These are phyloP conservation scores for Auricularia sp. DNA, from an alignment of 768 basidiomycete species.

Conservation along the genomic window DNA sequence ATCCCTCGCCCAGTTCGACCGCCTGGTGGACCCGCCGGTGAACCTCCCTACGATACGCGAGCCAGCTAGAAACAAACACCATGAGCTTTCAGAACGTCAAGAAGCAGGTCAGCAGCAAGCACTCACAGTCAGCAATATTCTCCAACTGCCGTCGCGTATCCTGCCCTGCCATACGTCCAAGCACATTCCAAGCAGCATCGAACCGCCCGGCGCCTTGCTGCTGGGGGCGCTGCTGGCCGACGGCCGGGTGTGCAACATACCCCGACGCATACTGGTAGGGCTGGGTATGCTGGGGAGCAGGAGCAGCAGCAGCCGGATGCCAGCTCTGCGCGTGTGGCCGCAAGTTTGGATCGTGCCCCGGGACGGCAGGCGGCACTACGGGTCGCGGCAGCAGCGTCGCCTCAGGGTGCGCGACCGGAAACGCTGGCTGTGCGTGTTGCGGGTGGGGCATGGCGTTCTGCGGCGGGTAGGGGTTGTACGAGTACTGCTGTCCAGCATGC, in stretches of 20 bases:
- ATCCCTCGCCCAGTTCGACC: too few species aligned
- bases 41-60: neutral
- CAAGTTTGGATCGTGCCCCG: conserved; percentile 8
- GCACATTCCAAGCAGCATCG: conserved; percentile 36
- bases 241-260: conserved; percentile 10
- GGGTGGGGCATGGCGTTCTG: neutral
- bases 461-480: neutral
- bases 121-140: conserved; percentile 45
- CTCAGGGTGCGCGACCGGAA: neutral
- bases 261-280: conserved; percentile 6
- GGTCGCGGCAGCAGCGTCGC: conserved; percentile 8
- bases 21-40: neutral
- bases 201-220: conserved; percentile 17
- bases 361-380: conserved; percentile 8
- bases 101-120: neutral
- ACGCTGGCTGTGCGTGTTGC: neutral
- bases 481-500: neutral
- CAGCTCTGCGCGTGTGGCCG: neutral
- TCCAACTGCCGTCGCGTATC: conserved; percentile 42
- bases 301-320: neutral
- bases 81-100: neutral
- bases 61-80: neutral
- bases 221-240: conserved; percentile 3
- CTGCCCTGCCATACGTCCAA: conserved; percentile 48
- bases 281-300: neutral